phyloP scores from a whole-genome alignment of 257 asterid genomes.

The Nemophila menziesii region DNA sequence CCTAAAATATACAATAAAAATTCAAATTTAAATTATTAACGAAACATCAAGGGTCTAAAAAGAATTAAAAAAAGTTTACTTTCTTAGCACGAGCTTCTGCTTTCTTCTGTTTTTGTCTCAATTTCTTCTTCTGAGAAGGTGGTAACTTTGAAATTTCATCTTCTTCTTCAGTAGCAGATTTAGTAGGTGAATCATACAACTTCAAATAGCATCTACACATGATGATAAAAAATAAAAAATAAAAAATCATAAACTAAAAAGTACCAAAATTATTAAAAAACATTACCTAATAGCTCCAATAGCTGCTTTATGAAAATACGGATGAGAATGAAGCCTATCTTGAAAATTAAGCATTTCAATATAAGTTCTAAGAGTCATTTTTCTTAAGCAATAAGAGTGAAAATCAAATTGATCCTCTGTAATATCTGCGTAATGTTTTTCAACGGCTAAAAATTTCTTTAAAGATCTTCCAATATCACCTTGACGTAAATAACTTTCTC shows the following conservation, averaged over 20 bases:
- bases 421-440: conserved; percentile 91
- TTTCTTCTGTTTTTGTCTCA: conserved; percentile 87
- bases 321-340: conserved; percentile 82
- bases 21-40: neutral
- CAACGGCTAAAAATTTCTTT: conserved; percentile 96
- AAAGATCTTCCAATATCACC: conserved; percentile 90
- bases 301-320: conserved; percentile 93
- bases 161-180: conserved; percentile 76
- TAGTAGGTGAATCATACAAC: conserved; percentile 78
- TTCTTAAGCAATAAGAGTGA: conserved; percentile 93
- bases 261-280: conserved; percentile 7
- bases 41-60: neutral
- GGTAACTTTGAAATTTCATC: conserved; percentile 74
- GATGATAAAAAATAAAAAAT: conserved; percentile 10
- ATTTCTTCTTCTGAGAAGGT: conserved; percentile 85
- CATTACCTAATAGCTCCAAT: conserved; percentile 71
- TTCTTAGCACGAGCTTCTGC: conserved; percentile 98
- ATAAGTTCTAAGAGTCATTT: conserved; percentile 92
- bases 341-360: conserved; percentile 89
- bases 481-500: conserved; percentile 93
- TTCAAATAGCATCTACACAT: conserved; percentile 80
- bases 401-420: conserved; percentile 96
- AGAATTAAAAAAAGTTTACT: conserved; percentile 26
- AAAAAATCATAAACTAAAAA: conserved; percentile 7
- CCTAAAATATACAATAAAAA: conserved; percentile 36